Conservation (phyloP, 192 early-diverging fungal genomes). For the Backusella luteola region DNA sequence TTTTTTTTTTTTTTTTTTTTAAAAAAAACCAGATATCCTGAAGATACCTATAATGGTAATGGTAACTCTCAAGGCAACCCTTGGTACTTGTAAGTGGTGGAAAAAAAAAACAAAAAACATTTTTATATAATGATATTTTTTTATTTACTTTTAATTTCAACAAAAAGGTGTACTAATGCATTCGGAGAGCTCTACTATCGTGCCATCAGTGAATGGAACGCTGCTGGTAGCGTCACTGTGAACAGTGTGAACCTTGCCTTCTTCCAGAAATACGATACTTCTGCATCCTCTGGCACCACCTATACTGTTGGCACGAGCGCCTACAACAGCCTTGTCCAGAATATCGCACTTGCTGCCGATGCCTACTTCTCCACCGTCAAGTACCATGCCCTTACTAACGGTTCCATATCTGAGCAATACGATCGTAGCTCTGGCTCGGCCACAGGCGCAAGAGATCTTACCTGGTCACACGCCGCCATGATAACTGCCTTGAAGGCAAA, state of each 20-base stretch:
- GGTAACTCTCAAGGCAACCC: slow-evolving; percentile 62
- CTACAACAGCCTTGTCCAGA: slow-evolving; percentile 32
- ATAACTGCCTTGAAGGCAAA: slow-evolving; percentile 39
- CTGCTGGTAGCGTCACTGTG: slow-evolving; percentile 15
- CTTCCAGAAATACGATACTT: slow-evolving; percentile 23
- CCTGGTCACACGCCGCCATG: slow-evolving; percentile 69
- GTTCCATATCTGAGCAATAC: slow-evolving; percentile 65
- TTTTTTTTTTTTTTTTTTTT: no score
- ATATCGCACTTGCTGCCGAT: slow-evolving; percentile 51
- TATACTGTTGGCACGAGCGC: background rate
- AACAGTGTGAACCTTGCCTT: slow-evolving; percentile 35
- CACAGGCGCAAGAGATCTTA: slow-evolving; percentile 62
- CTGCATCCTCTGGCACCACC: slow-evolving; percentile 1
- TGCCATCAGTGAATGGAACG: slow-evolving; percentile 33
- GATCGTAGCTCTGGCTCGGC: slow-evolving; percentile 47
- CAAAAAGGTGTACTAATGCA: slow-evolving; percentile 15
- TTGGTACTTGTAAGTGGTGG: slow-evolving; percentile 54
- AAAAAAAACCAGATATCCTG: slow-evolving; percentile 52
- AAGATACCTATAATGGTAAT: slow-evolving; percentile 73
- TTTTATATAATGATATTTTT: background rate
- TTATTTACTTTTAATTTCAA: background rate
- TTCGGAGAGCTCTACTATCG: slow-evolving; percentile 64
- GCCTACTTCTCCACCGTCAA: slow-evolving; percentile 53
- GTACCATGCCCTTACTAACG: slow-evolving; percentile 46
- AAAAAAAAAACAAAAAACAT: slow-evolving; percentile 34